Evolutionary conservation across 2,329 filamentous ascomycete species (phyloP), one percentile per base, ranked within the genome.

Genomic region (Microcyclospora tardicrescens): DNA sequence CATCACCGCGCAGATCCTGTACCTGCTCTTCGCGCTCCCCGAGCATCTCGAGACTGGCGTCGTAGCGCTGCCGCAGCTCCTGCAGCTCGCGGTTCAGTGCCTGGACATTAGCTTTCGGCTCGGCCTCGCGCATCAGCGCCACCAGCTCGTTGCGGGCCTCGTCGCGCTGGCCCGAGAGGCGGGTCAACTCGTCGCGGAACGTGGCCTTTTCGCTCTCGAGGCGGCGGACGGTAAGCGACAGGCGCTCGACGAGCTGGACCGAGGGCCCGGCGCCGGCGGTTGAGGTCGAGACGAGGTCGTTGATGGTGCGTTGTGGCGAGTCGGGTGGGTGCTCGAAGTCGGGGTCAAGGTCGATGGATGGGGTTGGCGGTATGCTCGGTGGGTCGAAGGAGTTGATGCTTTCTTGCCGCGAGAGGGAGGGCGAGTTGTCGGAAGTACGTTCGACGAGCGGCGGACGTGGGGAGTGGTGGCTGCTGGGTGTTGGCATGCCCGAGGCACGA

Each of bases 1-100:
- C 82, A 67, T 96, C 91, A 10, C 82, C 80, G 60, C 72, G 77
- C 49, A 98, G 66, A 68, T 98, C 91, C 56, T 94, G 86, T 2
- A 94, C 87, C 55, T 81, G 67, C 68, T 98, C 91, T 60, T 85
- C 94, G 73, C 94, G 94, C 72, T 98, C 91, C 1, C 91, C 91
- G 40, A 98, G 65, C 77, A 96, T 80, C 65, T 96, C 87, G 38
- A 98, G 68, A 43, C 85, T 93, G 11, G 86, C 91, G 57, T 93
- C 79, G 58, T 96, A 94, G 52, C 89, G 72, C 45, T 75, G 68
- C 53, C 84, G 79, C 47, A 95, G 67, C 32, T 75, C 73, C 19
- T 63, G 65, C 36, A 94, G 66, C 49, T 85, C 74, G 34, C 62
- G 64, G 59, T 93, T 80, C 11, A 95, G 60, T 43, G 72, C 69